A percentile compares a stretch with the other conserved stretches of the same genome.
phyloP scores from a whole-genome alignment of 2,329 filamentous ascomycete species.

The Stagonosporopsis tanaceti region DNA sequence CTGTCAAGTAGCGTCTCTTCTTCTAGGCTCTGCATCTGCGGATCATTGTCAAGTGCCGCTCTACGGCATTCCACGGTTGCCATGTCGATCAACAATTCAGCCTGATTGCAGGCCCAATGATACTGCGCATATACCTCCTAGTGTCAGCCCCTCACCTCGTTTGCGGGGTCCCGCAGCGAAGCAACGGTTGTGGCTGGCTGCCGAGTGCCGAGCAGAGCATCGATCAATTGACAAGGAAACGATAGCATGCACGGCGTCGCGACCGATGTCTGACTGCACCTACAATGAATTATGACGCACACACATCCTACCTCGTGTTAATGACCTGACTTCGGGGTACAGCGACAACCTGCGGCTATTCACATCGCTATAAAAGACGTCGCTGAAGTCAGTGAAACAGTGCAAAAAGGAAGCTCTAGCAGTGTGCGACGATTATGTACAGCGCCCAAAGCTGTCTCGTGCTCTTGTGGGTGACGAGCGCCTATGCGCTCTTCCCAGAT shows the following conservation, averaged over 20 bases:
- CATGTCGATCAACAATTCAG: conserved; percentile 26
- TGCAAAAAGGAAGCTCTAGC: not conserved
- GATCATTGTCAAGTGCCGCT: not conserved
- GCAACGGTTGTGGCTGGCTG: conserved; percentile 22
- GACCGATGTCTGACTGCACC: conserved; percentile 14
- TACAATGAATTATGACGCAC: conserved; percentile 24
- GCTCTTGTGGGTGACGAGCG: conserved; percentile 21
- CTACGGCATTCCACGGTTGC: not conserved
- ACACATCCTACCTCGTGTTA: conserved; percentile 15
- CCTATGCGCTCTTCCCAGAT: conserved; percentile 56
- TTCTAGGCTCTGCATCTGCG: not conserved
- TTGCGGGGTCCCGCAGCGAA: conserved; percentile 28
- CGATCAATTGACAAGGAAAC: conserved; percentile 1
- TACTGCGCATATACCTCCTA: conserved; percentile 1
- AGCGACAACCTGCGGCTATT: conserved; percentile 29
- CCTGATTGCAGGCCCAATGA: conserved; percentile 32
- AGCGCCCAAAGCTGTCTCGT: conserved; percentile 18
- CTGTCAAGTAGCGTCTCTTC: not conserved
- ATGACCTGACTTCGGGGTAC: not conserved
- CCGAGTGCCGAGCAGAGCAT: conserved; percentile 5
- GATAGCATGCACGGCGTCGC: conserved; percentile 2
- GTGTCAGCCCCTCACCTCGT: conserved; percentile 27
- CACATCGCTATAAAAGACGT: conserved; percentile 23
- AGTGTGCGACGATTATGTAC: conserved; percentile 18
- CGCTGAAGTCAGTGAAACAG: not conserved